Base-by-base conservation (phyloP, 169 alveolate genomes). In the Cyclospora cayetanensis region DNA sequence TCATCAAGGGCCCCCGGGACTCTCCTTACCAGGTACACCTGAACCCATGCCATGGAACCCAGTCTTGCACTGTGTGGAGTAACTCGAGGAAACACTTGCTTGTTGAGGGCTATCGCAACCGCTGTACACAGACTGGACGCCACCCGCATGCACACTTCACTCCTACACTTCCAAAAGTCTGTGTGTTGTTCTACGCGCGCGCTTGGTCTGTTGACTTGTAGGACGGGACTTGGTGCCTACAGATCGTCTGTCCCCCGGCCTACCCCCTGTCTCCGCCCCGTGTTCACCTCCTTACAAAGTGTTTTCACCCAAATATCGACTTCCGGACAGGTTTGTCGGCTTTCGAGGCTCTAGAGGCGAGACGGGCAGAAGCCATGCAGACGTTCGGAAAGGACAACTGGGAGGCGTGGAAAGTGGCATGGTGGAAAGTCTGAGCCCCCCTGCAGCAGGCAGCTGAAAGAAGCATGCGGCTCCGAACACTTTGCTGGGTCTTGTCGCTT, bases 231-330 rank as follows among this genome's bases (percentile, higher is more conserved):
- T 98, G 97, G 96, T 96, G 96, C 90, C 90, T 98, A 76, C 94
- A 92, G 53, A 95, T 98, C 43, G 87, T 94, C 82, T 97, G 99
- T 89, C 97, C 98, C 22, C 95, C 96, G 34, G 92, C 97, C 76
- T 98, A 98, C 94, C 99, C 99, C 3, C 96, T 98, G 18, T 92
- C 96, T 50, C 99, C 99, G 18, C 99, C 99, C 4, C 91, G 96
- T 91, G 97, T 98, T 35, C 94, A 95, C 63, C 98, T 98, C 92
- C 72, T 96, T 25, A 98, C 99, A 39, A 97, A 97, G 91, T 97
- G 98, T 41, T 98, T 98, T 93, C 99, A 98, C 95, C 99, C 99
- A 12, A 98, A 98, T 94, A 97, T 98, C 9, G 98, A 98, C 94
- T 98, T 98, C 94, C 94, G 94, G 85, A 97, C 99, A 37, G 99